Percentiles rank a stretch among this genome's conserved stretches.
Conservation (phyloP, 768 basidiomycete species). For the Chalciporus piperatus region DNA sequence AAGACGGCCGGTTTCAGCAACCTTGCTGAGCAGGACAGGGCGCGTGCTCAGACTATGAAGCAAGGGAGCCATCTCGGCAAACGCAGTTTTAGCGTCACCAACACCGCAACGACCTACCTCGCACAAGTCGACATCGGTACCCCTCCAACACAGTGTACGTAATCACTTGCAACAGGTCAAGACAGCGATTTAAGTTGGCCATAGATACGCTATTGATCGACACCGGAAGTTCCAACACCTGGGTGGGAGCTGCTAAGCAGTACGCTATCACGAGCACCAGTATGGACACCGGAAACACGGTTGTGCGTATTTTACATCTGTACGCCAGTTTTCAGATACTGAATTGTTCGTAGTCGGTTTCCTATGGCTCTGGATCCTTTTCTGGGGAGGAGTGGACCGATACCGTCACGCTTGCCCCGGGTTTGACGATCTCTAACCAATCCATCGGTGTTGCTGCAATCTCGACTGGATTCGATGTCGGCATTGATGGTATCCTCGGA, state of each 20-base stretch:
- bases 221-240: constrained; percentile 29
- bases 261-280: constrained; percentile 27
- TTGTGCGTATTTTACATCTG: not conserved
- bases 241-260: constrained; percentile 27
- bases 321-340: not conserved
- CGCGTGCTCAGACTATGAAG: constrained; percentile 12
- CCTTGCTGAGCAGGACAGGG: constrained; percentile 3
- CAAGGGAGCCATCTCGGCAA: constrained; percentile 28
- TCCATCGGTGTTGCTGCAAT: constrained; percentile 34
- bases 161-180: not conserved
- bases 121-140: constrained; percentile 23
- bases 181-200: not conserved
- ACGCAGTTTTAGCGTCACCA: constrained; percentile 14
- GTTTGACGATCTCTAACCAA: constrained; percentile 21
- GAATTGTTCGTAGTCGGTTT: not conserved
- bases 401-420: not conserved
- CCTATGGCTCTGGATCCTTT: constrained; percentile 6
- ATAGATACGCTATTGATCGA: constrained; percentile 27
- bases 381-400: constrained; percentile 10
- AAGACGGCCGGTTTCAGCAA: constrained; percentile 8
- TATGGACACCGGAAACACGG: constrained; percentile 18
- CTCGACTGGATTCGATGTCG: constrained; percentile 8
- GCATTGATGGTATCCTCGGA: constrained; percentile 40
- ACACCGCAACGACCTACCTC: constrained; percentile 23
- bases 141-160: constrained; percentile 16